phyloP scores from a whole-genome alignment of 768 basidiomycete species.

The Tylopilus intermedius region DNA sequence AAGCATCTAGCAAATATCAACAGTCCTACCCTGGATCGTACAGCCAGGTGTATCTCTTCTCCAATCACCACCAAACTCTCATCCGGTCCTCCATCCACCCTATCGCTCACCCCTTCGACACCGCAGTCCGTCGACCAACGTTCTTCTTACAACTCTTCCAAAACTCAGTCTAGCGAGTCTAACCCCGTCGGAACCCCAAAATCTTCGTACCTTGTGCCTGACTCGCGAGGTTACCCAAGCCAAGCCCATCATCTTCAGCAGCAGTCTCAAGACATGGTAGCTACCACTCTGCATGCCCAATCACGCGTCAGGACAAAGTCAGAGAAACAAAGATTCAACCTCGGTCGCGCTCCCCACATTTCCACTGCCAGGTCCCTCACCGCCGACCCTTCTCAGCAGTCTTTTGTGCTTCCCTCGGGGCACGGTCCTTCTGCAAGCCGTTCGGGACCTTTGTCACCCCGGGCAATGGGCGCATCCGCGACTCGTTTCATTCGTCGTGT shows the following conservation, averaged over 20 bases:
- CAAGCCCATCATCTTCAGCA: conserved; percentile 12
- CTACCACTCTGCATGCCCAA: conserved; percentile 7
- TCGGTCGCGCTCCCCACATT: conserved; percentile 43
- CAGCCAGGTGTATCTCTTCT: conserved; percentile 25
- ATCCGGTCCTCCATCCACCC: conserved; percentile 36
- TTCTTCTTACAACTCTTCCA: conserved; percentile 75
- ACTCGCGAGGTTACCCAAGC: conserved; percentile 10
- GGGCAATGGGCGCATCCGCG: conserved; percentile 66
- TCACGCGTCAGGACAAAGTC: conserved; percentile 39
- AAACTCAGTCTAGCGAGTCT: conserved; percentile 71
- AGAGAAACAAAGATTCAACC: conserved; percentile 43
- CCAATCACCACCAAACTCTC: conserved; percentile 19
- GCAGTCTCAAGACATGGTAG: conserved; percentile 17
- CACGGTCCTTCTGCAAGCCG: conserved; percentile 32
- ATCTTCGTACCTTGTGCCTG: conserved; percentile 29
- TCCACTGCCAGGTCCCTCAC: conserved; percentile 24
- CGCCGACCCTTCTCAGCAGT: conserved; percentile 37
- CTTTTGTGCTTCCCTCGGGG: conserved; percentile 31
- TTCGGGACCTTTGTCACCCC: conserved; percentile 57
- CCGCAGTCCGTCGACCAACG: conserved; percentile 52
- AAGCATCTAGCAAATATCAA: conserved; percentile 39
- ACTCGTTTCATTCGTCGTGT: conserved; percentile 92
- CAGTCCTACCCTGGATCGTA: conserved; percentile 46
- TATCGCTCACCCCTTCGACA: conserved; percentile 53
- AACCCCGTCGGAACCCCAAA: conserved; percentile 35